phyloP scores from a whole-genome alignment of 2,329 filamentous ascomycete genomes.

The Cladobotryum protrusum region DNA sequence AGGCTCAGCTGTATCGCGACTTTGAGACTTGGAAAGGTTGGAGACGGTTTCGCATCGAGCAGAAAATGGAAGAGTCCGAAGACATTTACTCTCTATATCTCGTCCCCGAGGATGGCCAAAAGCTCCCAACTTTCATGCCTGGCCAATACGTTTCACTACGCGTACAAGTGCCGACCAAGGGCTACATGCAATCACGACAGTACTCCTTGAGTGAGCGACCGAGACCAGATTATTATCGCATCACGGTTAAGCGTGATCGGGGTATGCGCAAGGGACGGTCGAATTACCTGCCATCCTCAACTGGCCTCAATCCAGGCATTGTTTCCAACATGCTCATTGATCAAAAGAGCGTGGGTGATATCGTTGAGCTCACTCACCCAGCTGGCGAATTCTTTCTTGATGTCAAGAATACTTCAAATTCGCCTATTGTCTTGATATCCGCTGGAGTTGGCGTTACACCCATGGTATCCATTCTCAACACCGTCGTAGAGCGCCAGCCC shows the following conservation, averaged over 20 bases:
- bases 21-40: slow-evolving; percentile 60
- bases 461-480: slow-evolving; percentile 55
- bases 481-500: slow-evolving; percentile 38
- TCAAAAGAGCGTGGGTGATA: slow-evolving; percentile 53
- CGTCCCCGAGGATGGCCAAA: slow-evolving; percentile 52
- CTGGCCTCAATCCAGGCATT: slow-evolving; percentile 50
- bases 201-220: slow-evolving; percentile 67
- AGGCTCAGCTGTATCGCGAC: slow-evolving; percentile 55
- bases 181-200: slow-evolving; percentile 60
- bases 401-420: slow-evolving; percentile 28
- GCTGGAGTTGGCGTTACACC: slow-evolving; percentile 57
- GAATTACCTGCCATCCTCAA: slow-evolving; percentile 19
- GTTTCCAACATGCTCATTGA: slow-evolving; percentile 67
- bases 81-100: slow-evolving; percentile 68
- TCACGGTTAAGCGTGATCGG: slow-evolving; percentile 63
- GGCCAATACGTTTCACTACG: slow-evolving; percentile 68
- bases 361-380: slow-evolving; percentile 61
- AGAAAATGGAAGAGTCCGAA: slow-evolving; percentile 60
- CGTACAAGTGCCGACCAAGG: slow-evolving; percentile 48
- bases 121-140: slow-evolving; percentile 58
- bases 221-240: slow-evolving; percentile 56
- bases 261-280: slow-evolving; percentile 37
- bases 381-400: slow-evolving; percentile 55
- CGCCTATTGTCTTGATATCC: slow-evolving; percentile 54
- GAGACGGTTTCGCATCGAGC: slow-evolving; percentile 58